Evolutionary conservation across 441 rosid genomes (phyloP).

Genomic region (Erysimum cheiri): DNA sequence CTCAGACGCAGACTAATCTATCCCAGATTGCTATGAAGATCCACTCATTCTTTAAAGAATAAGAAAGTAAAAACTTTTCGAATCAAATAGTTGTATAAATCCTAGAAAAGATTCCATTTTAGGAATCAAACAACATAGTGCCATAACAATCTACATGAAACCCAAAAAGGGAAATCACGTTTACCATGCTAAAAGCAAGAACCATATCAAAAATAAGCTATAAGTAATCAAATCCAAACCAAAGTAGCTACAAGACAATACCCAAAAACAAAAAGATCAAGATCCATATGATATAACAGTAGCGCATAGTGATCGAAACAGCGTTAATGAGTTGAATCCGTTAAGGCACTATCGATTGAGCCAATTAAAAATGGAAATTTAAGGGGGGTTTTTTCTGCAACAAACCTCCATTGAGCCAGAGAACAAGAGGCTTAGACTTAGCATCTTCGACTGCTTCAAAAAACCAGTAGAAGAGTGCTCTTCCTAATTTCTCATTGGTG

Average conservation of each 20-base stretch:
- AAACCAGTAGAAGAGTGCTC: constrained; percentile 91
- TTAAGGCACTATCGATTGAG: constrained; percentile 3
- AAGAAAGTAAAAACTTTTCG: neutral
- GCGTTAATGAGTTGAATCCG: neutral
- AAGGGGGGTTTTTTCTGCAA: neutral
- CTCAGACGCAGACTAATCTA: constrained; percentile 13
- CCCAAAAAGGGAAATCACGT: constrained; percentile 10
- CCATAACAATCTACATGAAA: constrained; percentile 5
- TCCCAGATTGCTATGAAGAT: constrained; percentile 22
- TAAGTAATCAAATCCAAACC: constrained; percentile 4
- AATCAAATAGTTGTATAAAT: neutral
- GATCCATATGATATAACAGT: constrained; percentile 21
- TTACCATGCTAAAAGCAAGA: too few species aligned
- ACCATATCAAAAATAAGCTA: constrained; percentile 7
- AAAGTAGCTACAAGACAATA: constrained; percentile 12
- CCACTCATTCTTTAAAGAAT: neutral
- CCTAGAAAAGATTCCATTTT: constrained; percentile 1
- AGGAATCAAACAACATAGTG: constrained; percentile 24
- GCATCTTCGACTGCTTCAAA: constrained; percentile 79
- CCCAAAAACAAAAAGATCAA: neutral
- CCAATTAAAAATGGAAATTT: constrained; percentile 7
- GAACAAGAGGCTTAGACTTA: constrained; percentile 85
- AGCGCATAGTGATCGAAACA: neutral
- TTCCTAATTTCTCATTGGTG: constrained; percentile 69
- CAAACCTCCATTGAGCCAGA: constrained; percentile 97